Base-by-base conservation (phyloP, 345 rosid species). In the Cardiospermum halicacabum region DNA sequence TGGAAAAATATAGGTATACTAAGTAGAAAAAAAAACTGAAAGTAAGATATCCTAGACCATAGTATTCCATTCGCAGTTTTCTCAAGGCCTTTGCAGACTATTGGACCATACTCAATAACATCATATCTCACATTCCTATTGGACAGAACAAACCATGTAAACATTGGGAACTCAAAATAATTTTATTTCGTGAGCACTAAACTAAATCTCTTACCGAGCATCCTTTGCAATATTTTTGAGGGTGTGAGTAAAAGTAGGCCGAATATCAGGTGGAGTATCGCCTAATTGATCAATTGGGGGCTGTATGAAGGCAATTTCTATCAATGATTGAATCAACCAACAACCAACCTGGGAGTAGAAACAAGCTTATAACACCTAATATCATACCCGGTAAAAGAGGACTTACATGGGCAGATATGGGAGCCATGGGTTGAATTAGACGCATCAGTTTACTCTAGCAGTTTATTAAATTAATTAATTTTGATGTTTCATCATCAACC, bases 41-140 rank as follows among this genome's bases (percentile, higher is more conserved):
- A 10, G 51, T 63, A 31, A 50, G 69, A 18, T 13, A 36, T 39
- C 32, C 43, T n/a, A 51, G 45, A 31, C 10, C 22, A 40, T 21
- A 34, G 10, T 34, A 43, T 53, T 69, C 47, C 34, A 73, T 91
- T 80, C 84, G 91, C 99, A 65, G 93, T 85, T 81, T 76, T 91
- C 77, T 91, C 97, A 67, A 95, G 90, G 57, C 99, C 96, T 68
- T 71, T 89, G 62, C 65, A 75, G 69, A 95, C 85, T 40, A 87
- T 78, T 13, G 92, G 90, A 73, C 91, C 96, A 12, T 97, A 95
- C 78, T 84, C 92, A 62, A 95, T 95, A 73, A 91, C 89, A 48
- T 96, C 99, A 53, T 89, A 95, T 78, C 91, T 87, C 85, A 87
- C 78, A 72, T 88, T 57, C 83, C 99, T 91, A 75, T 69, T 60